phyloP scores from a whole-genome alignment of 176 grass and related monocot species.

The Poa annua region DNA sequence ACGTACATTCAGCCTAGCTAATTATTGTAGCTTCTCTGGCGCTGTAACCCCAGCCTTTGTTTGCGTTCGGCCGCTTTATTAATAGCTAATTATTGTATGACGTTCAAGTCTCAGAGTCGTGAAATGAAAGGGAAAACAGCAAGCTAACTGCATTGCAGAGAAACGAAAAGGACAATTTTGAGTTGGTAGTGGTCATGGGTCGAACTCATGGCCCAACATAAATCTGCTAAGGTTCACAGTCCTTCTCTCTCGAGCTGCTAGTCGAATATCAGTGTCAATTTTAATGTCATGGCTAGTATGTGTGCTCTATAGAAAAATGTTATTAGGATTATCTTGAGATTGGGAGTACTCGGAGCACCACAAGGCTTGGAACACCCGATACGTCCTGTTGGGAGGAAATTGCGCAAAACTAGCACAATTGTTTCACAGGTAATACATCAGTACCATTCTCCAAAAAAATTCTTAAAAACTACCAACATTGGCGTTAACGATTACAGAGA shows the following conservation, averaged over 20 bases:
- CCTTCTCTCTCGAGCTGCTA: not conserved
- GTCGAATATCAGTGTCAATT: not conserved
- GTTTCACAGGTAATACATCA: too few relatives aligned
- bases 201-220: not conserved
- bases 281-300: not conserved
- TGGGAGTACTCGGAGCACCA: not conserved
- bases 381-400: too few relatives aligned
- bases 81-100: not conserved
- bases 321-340: not conserved
- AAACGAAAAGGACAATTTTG: not conserved
- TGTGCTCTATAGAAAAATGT: not conserved
- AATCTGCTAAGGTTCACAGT: not conserved
- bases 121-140: not conserved
- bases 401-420: too few relatives aligned
- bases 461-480: too few relatives aligned
- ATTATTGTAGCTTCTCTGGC: not conserved
- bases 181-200: not conserved
- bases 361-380: too few relatives aligned
- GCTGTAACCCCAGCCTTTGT: not conserved
- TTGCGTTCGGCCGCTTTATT: not conserved
- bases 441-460: too few relatives aligned
- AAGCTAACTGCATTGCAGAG: not conserved
- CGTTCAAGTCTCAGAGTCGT: not conserved
- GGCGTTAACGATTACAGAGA: too few relatives aligned
- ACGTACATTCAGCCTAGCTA: not conserved